Evolutionary conservation across 768 basidiomycete species (phyloP), one percentile per base, ranked within the genome.

Genomic region (Hypholoma fasciculare): DNA sequence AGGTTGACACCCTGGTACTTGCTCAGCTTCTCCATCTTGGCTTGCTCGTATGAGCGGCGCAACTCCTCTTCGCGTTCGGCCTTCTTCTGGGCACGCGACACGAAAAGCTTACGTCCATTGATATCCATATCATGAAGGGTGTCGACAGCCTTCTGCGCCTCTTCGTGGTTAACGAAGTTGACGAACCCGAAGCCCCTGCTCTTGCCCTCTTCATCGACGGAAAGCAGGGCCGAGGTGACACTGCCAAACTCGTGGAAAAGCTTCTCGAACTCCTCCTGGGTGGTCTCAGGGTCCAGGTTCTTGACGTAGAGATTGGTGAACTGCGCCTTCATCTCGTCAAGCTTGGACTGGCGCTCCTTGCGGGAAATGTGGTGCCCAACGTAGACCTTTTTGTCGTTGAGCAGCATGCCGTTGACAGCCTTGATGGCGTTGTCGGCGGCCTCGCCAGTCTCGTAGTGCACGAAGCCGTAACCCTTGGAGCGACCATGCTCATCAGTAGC

Each of bases 331-430:
- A 94, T 92, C 79, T 99, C 96, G 69, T 98, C 97, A 61, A 98
- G 81, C 78, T 99, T 98, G 72, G 95, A 95, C 79, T 96, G 94
- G 64, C 97, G 91, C 77, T 98, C 97, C 88, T 96, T 97, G 82
- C 93, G 92, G 60, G 94, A 93, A 71, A 98, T 91, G 77, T 99
- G 96, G 70, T 94, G 85, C 55, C 97, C 97, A 64, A 99, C 97
- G 67, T 89, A 99, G 64, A 99, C 97, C 81, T 98, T 98, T 79
- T 97, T 98, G 82, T 99, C 97, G 76, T 98, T 98, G 72, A 99
- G 81, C 64, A 99, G 75, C 97, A 99, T 99, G 63, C 96, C 95
- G 72, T 99, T 97, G 71, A 98, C 97, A 55, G 94, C 90, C 76
- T 97, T 96, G 83, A 99, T 98, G 64, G 97, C 97, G 51, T 83